Evolutionary conservation across 108 stramenopile species (phyloP).

Genomic region (Nitzschia putrida): DNA sequence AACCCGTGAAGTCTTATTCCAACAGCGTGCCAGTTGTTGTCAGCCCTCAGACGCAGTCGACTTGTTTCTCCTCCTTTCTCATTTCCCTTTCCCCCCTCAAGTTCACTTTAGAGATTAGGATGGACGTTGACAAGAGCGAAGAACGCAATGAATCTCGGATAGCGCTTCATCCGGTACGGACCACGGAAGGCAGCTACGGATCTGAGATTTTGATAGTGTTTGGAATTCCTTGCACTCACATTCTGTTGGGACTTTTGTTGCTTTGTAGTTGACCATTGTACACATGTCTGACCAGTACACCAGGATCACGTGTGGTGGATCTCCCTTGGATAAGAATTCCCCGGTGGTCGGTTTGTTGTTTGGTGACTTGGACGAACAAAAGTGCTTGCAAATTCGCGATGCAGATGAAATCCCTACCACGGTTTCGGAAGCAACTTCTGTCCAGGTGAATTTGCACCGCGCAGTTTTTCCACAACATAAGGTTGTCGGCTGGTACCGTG

Average conservation of each 20-base stretch:
- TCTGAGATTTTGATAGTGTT: background rate
- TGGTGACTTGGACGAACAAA: slow-evolving; percentile 48
- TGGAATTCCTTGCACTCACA: background rate
- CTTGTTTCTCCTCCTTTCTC: too few relatives aligned
- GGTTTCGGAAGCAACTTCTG: slow-evolving; percentile 40
- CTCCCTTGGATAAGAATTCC: slow-evolving; percentile 51
- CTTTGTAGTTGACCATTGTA: slow-evolving; percentile 67
- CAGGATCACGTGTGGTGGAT: slow-evolving; percentile 71
- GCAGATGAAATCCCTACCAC: slow-evolving; percentile 48
- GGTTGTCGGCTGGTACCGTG: slow-evolving; percentile 87
- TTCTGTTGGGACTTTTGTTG: background rate
- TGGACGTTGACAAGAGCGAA: slow-evolving; percentile 20
- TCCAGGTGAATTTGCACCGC: slow-evolving; percentile 72
- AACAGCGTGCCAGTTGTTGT: too few relatives aligned
- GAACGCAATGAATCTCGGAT: slow-evolving; percentile 15
- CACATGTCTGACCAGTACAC: slow-evolving; percentile 88
- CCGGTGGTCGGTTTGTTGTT: slow-evolving; percentile 75
- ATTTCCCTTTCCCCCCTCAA: background rate
- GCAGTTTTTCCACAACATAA: slow-evolving; percentile 76
- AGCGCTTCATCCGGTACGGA: slow-evolving; percentile 32
- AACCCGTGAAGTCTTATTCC: too few relatives aligned
- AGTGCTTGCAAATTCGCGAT: slow-evolving; percentile 36
- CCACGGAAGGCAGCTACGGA: background rate
- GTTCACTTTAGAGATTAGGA: background rate
- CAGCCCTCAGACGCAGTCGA: too few relatives aligned